These are phyloP conservation scores for Calvatia gigantea DNA, from an alignment of 768 basidiomycete genomes.

Conservation along the genomic window DNA sequence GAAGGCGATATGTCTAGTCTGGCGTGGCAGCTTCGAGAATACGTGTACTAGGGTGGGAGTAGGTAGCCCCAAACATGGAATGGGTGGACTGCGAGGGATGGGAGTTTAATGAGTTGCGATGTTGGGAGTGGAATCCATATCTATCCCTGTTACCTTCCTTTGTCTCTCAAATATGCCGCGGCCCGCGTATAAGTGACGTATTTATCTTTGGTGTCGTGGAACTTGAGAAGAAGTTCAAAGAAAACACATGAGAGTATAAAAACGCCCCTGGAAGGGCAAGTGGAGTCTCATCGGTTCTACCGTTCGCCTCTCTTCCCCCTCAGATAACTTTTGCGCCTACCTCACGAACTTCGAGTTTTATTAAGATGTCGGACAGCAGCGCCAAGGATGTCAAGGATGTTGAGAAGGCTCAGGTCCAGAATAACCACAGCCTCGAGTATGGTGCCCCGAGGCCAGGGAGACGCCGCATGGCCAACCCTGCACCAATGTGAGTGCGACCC, in stretches of 20 bases:
- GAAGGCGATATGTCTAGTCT: too few relatives aligned
- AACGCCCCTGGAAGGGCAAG: not conserved
- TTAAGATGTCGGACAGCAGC: constrained; percentile 24
- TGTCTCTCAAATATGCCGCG: too few relatives aligned
- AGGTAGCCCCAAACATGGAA: too few relatives aligned
- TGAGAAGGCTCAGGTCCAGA: constrained; percentile 21
- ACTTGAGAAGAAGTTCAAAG: not conserved
- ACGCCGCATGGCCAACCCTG: constrained; percentile 55
- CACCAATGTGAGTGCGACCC: constrained; percentile 39
- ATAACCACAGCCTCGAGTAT: constrained; percentile 21
- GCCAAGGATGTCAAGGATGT: too few relatives aligned
- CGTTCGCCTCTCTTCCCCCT: not conserved
- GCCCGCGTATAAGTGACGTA: too few relatives aligned
- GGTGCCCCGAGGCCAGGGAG: constrained; percentile 20
- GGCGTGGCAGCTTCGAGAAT: too few relatives aligned
- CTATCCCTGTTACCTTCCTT: too few relatives aligned
- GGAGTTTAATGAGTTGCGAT: too few relatives aligned
- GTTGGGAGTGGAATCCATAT: too few relatives aligned
- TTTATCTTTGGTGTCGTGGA: not conserved
- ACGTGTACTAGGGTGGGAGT: too few relatives aligned
- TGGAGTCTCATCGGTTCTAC: not conserved
- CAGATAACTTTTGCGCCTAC: not conserved
- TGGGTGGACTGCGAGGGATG: too few relatives aligned
- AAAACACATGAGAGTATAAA: not conserved
- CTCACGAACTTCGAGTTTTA: not conserved